phyloP scores from a whole-genome alignment of 1,284 basidiomycete species.

The Tilletia caries region DNA sequence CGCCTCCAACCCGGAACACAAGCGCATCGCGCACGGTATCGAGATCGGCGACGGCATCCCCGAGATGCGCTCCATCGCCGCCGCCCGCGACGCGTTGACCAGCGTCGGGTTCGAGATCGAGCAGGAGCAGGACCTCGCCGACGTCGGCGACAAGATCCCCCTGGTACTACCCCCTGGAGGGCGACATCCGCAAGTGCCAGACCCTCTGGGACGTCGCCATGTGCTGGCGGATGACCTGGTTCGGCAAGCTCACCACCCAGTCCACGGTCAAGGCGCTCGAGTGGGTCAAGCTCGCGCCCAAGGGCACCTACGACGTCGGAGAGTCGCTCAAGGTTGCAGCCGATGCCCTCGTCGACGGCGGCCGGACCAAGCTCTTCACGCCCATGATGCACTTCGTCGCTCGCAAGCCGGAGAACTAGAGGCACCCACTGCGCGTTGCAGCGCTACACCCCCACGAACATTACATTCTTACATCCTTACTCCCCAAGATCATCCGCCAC shows the following conservation, averaged over 20 bases:
- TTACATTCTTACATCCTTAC: too few species aligned
- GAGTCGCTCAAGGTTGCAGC: conserved; percentile 82
- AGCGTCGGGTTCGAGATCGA: conserved; percentile 83
- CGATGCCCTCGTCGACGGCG: conserved; percentile 76
- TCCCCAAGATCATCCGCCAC: too few species aligned
- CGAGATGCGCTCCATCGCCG: conserved; percentile 80
- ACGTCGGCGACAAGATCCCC: conserved; percentile 71
- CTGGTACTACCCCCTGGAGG: conserved; percentile 97
- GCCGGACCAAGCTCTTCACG: conserved; percentile 71
- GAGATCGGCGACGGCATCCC: conserved; percentile 90
- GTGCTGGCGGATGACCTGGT: conserved; percentile 67
- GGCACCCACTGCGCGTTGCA: too few species aligned
- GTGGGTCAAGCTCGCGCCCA: conserved; percentile 74
- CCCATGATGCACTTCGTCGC: conserved; percentile 49
- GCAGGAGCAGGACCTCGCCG: conserved; percentile 91
- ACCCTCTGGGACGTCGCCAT: conserved; percentile 76
- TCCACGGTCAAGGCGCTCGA: conserved; percentile 75
- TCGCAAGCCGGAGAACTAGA: conserved; percentile 14
- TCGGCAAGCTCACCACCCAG: conserved; percentile 82
- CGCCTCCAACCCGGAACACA: conserved; percentile 78
- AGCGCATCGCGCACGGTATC: conserved; percentile 76
- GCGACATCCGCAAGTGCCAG: conserved; percentile 86
- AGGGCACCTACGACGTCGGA: conserved; percentile 87
- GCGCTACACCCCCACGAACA: too few species aligned
- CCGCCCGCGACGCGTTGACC: conserved; percentile 73